Percentiles rank a stretch among this genome's conserved stretches.
Conservation (phyloP, 23 red algal genomes). For the Agarophyton chilense region DNA sequence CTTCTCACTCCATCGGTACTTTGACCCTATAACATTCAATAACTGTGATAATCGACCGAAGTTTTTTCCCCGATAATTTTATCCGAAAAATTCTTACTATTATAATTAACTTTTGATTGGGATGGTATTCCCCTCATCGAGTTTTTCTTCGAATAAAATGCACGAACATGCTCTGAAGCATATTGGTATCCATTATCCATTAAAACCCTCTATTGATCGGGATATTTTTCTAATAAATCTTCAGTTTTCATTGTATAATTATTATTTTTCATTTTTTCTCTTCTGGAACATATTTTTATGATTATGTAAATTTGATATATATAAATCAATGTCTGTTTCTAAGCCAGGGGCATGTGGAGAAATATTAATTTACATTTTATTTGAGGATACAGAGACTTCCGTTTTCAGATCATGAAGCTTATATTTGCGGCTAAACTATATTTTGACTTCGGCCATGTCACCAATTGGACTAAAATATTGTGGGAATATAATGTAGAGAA, state of each 20-base stretch:
- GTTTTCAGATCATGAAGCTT: constrained; percentile 5
- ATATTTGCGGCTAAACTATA: background rate
- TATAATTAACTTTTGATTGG: background rate
- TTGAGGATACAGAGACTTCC: constrained; percentile 27
- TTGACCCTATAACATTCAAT: background rate
- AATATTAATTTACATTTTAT: background rate
- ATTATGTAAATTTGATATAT: background rate
- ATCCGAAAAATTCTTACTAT: background rate
- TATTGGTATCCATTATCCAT: background rate
- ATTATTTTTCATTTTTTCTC: background rate
- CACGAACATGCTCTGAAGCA: background rate
- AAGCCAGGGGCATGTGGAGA: background rate
- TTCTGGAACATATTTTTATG: background rate
- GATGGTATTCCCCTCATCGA: background rate
- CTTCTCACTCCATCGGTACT: background rate
- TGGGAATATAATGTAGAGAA: background rate
- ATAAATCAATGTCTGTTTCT: constrained; percentile 13
- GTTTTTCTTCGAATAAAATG: constrained; percentile 11
- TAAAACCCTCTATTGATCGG: background rate
- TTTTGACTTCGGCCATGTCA: background rate
- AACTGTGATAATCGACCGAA: background rate
- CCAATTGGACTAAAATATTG: background rate
- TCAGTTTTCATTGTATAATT: background rate
- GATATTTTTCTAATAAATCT: background rate
- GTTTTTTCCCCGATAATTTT: background rate